These are phyloP conservation scores for Niveomyces coronatus DNA, from an alignment of 2,329 filamentous ascomycete species.

Conservation along the genomic window DNA sequence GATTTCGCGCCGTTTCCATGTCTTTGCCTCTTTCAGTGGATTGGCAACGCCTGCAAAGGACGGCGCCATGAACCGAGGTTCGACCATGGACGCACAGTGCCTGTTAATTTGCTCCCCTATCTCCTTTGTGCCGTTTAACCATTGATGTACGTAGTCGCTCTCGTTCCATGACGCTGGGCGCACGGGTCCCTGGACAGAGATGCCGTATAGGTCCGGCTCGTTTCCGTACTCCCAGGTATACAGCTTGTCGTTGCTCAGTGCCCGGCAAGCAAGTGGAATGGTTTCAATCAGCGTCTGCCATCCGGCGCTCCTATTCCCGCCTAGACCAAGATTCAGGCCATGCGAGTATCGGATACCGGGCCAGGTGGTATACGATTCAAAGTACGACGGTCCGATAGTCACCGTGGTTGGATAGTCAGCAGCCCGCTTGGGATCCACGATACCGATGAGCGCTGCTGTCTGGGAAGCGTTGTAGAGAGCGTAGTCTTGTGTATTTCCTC, in stretches of 20 bases:
- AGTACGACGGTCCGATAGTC: slow-evolving; percentile 45
- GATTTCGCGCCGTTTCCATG: slow-evolving; percentile 45
- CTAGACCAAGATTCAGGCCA: slow-evolving; percentile 49
- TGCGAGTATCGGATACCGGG: slow-evolving; percentile 46
- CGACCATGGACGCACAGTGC: slow-evolving; percentile 39
- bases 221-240: slow-evolving; percentile 50
- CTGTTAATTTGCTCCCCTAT: slow-evolving; percentile 36
- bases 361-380: slow-evolving; percentile 52
- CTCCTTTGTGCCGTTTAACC: slow-evolving; percentile 41
- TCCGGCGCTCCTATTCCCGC: slow-evolving; percentile 39
- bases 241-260: slow-evolving; percentile 38
- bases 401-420: slow-evolving; percentile 50
- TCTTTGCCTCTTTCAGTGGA: slow-evolving; percentile 36
- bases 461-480: slow-evolving; percentile 48
- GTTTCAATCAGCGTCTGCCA: slow-evolving; percentile 43
- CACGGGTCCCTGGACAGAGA: slow-evolving; percentile 38
- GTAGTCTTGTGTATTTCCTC: slow-evolving; percentile 57
- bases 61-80: slow-evolving; percentile 37
- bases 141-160: slow-evolving; percentile 44
- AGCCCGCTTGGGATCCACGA: slow-evolving; percentile 37
- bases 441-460: slow-evolving; percentile 40
- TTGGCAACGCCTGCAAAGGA: slow-evolving; percentile 45
- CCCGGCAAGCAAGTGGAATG: slow-evolving; percentile 45
- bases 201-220: slow-evolving; percentile 41
- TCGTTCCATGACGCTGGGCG: slow-evolving; percentile 45